These are phyloP conservation scores for Leucosporidium yakuticum DNA, from an alignment of 768 basidiomycete genomes.

Conservation along the genomic window DNA sequence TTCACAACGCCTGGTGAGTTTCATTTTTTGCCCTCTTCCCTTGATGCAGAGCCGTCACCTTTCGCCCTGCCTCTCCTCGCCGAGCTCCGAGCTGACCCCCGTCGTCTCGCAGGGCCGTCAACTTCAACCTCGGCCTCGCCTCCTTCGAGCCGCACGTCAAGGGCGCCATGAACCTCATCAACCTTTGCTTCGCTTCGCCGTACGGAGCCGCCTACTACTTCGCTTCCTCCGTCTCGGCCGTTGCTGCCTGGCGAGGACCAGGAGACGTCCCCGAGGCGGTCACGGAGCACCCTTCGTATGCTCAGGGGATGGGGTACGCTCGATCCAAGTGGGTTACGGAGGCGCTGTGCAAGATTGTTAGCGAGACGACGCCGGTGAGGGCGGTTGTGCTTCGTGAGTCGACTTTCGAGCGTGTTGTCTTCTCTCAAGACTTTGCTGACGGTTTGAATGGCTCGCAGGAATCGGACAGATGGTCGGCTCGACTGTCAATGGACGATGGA, in stretches of 20 bases:
- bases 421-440: background rate
- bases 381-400: slow-evolving; percentile 46
- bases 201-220: slow-evolving; percentile 51
- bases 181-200: slow-evolving; percentile 48
- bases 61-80: background rate
- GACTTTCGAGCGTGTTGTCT: too few species aligned
- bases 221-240: slow-evolving; percentile 50
- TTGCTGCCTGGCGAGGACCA: slow-evolving; percentile 18
- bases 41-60: slow-evolving; percentile 35
- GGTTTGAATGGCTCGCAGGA: background rate
- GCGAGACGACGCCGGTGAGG: slow-evolving; percentile 38
- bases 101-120: background rate
- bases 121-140: slow-evolving; percentile 48
- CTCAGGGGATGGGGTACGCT: slow-evolving; percentile 40
- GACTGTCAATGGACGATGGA: slow-evolving; percentile 42
- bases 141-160: slow-evolving; percentile 54
- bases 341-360: slow-evolving; percentile 51
- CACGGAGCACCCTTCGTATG: slow-evolving; percentile 4
- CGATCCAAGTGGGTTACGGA: slow-evolving; percentile 55
- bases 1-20: slow-evolving; percentile 42
- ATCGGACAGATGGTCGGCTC: slow-evolving; percentile 59
- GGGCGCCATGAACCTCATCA: slow-evolving; percentile 52
- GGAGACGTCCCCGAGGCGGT: slow-evolving; percentile 12
- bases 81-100: background rate
- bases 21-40: too few species aligned